These are phyloP conservation scores for Deuterostichococcus epilithicus DNA, from an alignment of 139 green algal genomes.

Conservation along the genomic window DNA sequence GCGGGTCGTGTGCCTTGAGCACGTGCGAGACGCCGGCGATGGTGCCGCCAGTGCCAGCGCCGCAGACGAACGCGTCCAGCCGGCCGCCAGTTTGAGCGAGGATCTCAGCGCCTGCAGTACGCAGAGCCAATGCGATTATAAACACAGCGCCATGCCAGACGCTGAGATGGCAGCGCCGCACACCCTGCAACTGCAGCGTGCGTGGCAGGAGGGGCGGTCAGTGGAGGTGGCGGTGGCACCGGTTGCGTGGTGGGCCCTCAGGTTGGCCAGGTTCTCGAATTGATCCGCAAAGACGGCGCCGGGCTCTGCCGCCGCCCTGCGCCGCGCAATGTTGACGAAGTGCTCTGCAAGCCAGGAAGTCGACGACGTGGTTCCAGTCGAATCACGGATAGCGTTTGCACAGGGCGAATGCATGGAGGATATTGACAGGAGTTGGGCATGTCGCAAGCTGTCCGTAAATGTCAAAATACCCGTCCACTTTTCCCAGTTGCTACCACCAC, in stretches of 20 bases:
- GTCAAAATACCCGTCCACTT: too few relatives aligned
- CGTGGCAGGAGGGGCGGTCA: background rate
- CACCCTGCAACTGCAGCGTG: background rate
- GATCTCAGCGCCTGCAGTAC: constrained; percentile 73
- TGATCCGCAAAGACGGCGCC: constrained; percentile 87
- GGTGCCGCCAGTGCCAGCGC: constrained; percentile 90
- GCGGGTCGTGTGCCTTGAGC: constrained; percentile 55
- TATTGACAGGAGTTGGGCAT: too few relatives aligned
- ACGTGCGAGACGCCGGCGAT: constrained; percentile 76
- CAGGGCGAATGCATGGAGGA: too few relatives aligned
- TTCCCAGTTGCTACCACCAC: too few relatives aligned
- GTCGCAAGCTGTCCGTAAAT: too few relatives aligned
- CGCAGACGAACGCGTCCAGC: constrained; percentile 89
- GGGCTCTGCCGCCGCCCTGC: constrained; percentile 38
- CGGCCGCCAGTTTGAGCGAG: constrained; percentile 69
- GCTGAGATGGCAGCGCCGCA: too few relatives aligned
- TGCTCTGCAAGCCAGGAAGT: too few relatives aligned
- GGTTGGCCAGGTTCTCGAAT: constrained; percentile 94
- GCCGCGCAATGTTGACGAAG: constrained; percentile 86
- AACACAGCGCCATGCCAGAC: background rate
- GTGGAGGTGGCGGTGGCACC: background rate
- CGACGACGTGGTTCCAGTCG: too few relatives aligned
- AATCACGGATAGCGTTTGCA: too few relatives aligned
- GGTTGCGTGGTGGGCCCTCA: constrained; percentile 69
- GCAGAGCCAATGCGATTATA: too few relatives aligned